Conservation (phyloP, 768 basidiomycete species). For the Collybia mongolica region DNA sequence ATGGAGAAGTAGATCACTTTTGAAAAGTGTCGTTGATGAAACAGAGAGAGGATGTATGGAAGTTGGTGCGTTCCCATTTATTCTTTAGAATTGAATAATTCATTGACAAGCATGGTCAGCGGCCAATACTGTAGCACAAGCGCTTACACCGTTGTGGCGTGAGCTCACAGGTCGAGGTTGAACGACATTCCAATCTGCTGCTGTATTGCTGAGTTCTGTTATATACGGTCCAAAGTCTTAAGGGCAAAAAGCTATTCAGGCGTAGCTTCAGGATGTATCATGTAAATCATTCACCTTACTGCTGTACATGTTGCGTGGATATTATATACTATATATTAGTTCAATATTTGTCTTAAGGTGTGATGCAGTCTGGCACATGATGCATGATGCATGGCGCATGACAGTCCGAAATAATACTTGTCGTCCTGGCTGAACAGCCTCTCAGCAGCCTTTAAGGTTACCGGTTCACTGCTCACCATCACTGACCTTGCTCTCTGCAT, state of each 20-base stretch:
- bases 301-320: no score
- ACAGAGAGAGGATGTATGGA: slow-evolving; percentile 57
- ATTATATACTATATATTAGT: background rate
- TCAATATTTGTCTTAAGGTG: background rate
- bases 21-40: slow-evolving; percentile 57
- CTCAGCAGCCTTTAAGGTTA: no score
- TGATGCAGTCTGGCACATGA: background rate
- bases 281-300: no score
- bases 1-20: slow-evolving; percentile 68
- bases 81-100: background rate
- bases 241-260: no score
- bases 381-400: background rate
- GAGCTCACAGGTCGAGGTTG: slow-evolving; percentile 24
- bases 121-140: slow-evolving; percentile 71
- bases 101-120: slow-evolving; percentile 18
- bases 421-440: background rate
- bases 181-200: slow-evolving; percentile 11
- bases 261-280: no score
- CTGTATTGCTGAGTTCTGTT: no score
- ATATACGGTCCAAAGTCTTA: no score
- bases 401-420: background rate
- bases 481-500: no score
- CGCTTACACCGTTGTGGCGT: slow-evolving; percentile 68
- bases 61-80: slow-evolving; percentile 49
- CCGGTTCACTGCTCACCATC: background rate